Evolutionary conservation across 805 yeast genomes (phyloP), one percentile per base, ranked within the genome.

Genomic region (Candida piceae): DNA sequence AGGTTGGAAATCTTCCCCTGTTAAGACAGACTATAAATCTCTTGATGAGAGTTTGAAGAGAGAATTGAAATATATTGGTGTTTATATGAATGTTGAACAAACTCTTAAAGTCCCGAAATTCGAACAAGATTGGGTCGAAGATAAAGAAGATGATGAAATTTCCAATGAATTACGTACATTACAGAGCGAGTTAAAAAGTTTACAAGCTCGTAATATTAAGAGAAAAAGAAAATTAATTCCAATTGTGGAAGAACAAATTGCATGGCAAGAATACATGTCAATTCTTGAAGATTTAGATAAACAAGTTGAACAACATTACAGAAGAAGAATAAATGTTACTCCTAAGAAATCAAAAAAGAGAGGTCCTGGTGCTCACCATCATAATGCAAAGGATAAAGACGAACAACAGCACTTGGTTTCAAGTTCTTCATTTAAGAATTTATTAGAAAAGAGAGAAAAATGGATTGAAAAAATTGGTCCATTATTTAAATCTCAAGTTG

Each of bases 401-500:
- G 55, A 54, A n/a, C 31, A 37, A 7, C 75, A 78, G 50, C 87
- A 78, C 52, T 79, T 76, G 33, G 85, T 84, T 13, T 84, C 84
- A 36, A 84, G 80, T 57, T 74, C 84, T 10, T 90, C 95, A 3
- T 69, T 88, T 40, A 73, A 80, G 49, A 80, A 90, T 2, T 60
- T 90, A 34, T 60, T 90, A 45, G 97, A 90, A 46, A 93, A 93
- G 63, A 74, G 97, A 36, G 66, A 60, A 38, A 77, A 93, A 50
- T 93, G 98, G 98, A 82, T 89, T 26, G 74, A 72, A 16, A 85
- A 81, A 56, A 86, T 93, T 45, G 97, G 97, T 1, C 87, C 89
- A 23, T 70, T 90, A 35, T 93, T 93, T 62, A 68, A 65, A 40
- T 71, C 80, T 18, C 68, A 68, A 13, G 77, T 80, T 45, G 64